Base-by-base conservation (phyloP, 2,329 filamentous ascomycete genomes). In the Diplodia mutila region DNA sequence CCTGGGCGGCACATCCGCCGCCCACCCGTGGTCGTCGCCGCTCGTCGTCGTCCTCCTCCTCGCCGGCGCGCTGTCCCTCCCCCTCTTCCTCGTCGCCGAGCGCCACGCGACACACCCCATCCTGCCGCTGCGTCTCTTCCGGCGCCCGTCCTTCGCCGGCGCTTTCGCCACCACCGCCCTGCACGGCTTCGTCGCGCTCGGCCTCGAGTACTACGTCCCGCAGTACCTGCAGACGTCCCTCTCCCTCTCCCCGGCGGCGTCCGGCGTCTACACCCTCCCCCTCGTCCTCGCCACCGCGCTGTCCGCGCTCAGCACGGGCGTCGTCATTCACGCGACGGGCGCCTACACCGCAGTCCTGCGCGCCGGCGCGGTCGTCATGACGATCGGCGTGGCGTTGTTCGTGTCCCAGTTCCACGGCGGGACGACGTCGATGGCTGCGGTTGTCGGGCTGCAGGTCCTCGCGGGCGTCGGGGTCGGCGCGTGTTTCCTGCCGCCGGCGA, bases 221-320 rank as follows among this genome's bases (percentile, higher is more conserved):
- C 82, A 0, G n/a, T 93, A 90, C 77, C 89, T 92, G 66, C 91
- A 94, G 75, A 85, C 88, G 3, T 89, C 89, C 0, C 84, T 89
- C 2, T 84, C 84, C 61, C 86, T 86, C 1, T 83, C 84, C 87
- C 89, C 0, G 79, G 90, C 39, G 80, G 81, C 21, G 90, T n/a
- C 87, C 0, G 84, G 83, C 72, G 72, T 90, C 0, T 72, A 79
- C 16, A 82, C 91, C 2, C 81, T 92, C 0, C 90, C 90, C 0
- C 85, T n/a, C n/a, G n/a, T n/a, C 89, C 54, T 91, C 2, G 80
- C 92, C 0, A 89, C 90, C 0, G 85, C 1, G 68, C 81, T 9
- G 75, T 79, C 1, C n/a, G n/a, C n/a, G n/a, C n/a, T n/a, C n/a
- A n/a, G n/a, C n/a, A n/a, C n/a, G n/a, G 86, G 85, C 2, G 65